Percentiles rank a stretch among this genome's conserved stretches.
Evolutionary conservation across 495 filamentous ascomycete species (phyloP).

Genomic region (Penicillium steckii): DNA sequence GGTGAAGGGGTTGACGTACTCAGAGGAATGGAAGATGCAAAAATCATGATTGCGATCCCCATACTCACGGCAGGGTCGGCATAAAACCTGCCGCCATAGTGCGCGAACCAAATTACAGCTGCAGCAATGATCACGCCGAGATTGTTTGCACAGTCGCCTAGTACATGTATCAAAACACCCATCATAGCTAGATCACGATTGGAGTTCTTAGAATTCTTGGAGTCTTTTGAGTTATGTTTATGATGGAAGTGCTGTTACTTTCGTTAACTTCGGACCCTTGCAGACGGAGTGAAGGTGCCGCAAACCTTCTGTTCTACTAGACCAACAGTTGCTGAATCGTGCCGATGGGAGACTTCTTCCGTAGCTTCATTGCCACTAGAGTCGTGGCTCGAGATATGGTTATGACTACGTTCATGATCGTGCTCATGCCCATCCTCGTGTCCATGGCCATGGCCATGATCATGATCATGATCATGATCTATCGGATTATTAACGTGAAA

Average conservation of each 20-base stretch:
- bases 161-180: slow-evolving; percentile 47
- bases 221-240: slow-evolving; percentile 3
- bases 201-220: neutral
- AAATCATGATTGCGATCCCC: slow-evolving; percentile 44
- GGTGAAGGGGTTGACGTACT: slow-evolving; percentile 16
- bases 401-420: no score
- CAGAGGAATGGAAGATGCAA: slow-evolving; percentile 39
- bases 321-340: neutral
- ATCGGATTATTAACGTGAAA: no score
- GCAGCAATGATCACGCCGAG: slow-evolving; percentile 47
- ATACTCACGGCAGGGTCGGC: slow-evolving; percentile 46
- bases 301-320: slow-evolving; percentile 6
- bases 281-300: neutral
- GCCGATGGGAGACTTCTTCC: neutral
- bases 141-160: slow-evolving; percentile 46
- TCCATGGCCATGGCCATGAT: no score
- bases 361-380: neutral
- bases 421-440: slow-evolving; percentile 22
- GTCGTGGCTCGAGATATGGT: slow-evolving; percentile 11
- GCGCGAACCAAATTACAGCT: slow-evolving; percentile 40
- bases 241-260: slow-evolving; percentile 11
- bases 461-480: slow-evolving; percentile 9
- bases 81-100: slow-evolving; percentile 37
- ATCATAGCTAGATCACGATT: slow-evolving; percentile 40
- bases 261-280: neutral